Evolutionary conservation across 2,329 filamentous ascomycete genomes (phyloP).

Genomic region (Diplodia scrobiculata): DNA sequence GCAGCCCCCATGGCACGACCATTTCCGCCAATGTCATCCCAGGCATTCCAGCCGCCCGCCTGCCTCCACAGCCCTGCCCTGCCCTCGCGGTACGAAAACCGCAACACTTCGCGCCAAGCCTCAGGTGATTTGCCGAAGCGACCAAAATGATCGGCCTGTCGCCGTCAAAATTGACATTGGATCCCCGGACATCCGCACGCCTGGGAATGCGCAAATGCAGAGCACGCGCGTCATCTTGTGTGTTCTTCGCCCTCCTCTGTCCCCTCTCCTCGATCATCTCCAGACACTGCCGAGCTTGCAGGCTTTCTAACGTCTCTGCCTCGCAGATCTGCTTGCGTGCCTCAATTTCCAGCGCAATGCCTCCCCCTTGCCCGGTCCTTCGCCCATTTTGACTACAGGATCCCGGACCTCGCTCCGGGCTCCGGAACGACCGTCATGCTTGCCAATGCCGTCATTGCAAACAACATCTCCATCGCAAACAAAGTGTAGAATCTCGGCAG

Average conservation of each 20-base stretch:
- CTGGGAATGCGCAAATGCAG: neutral
- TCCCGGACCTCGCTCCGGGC: constrained; percentile 2
- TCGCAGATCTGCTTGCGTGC: neutral
- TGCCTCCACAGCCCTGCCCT: neutral
- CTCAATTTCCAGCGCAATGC: constrained; percentile 4
- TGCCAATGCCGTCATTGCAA: neutral
- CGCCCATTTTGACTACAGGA: neutral
- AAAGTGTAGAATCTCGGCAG: neutral
- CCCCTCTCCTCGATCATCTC: neutral
- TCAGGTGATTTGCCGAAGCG: constrained; percentile 15
- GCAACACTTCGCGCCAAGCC: neutral
- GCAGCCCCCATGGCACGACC: neutral
- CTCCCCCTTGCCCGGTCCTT: neutral
- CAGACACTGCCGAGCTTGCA: neutral
- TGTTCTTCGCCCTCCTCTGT: neutral
- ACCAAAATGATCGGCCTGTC: neutral
- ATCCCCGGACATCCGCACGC: constrained; percentile 15
- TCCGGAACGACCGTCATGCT: constrained; percentile 5
- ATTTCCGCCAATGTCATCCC: neutral
- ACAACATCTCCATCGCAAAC: neutral
- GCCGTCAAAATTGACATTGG: neutral
- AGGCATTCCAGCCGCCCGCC: constrained; percentile 3
- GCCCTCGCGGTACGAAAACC: neutral
- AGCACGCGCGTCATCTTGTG: neutral
- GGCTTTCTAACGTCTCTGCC: neutral